Base-by-base conservation (phyloP, 2,329 filamentous ascomycete genomes). In the Fusarium albidum region DNA sequence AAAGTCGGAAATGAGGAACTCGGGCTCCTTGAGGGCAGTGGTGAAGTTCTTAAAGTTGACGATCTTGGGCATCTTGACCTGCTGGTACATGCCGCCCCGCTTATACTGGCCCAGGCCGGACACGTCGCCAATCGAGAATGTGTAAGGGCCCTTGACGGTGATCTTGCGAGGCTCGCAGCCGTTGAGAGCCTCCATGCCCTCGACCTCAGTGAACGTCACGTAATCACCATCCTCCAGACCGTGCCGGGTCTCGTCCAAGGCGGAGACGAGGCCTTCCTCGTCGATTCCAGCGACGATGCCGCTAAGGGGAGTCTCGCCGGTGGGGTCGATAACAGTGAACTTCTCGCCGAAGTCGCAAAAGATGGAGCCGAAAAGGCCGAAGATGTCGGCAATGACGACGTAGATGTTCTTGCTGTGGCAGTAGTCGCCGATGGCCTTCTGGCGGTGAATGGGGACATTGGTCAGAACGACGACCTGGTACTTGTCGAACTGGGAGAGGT, bases 1-100 rank as follows among this genome's bases (percentile, higher is more conserved):
- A 70, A 93, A 99, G 73, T 99, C 95, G 17, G 95, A 96, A 55
- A 96, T 85, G 68, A 98, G 77, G 60, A 96, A 86, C 68, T 97
- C 94, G 3, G 95, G 95, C 52, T 92, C 90, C 75, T 91, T 91
- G 50, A 97, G 75, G 55, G 96, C 85, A 45, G 85, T 78, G 34
- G 87, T 87, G 51, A 97, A 84, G 33, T 86, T 81, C 78, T 96
- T 91, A 77, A 98, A 99, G 71, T 95, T 85, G 68, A 98, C 77
- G 48, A 92, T 85, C 78, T 95, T 96, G 43, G 95, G 95, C 94
- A 97, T 97, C 83, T 98, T 99, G 74, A 98, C 95, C 75, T 99
- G 95, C 32, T 91, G 89, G 74, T 90, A 99, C 54, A 96, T 84
- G 55, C 95, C 95, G 39, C 94, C 94, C 44, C 90, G 85, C 78